Evolutionary conservation across 192 early-diverging fungal genomes (phyloP).

Genomic region (Rhizophagus prolifer): DNA sequence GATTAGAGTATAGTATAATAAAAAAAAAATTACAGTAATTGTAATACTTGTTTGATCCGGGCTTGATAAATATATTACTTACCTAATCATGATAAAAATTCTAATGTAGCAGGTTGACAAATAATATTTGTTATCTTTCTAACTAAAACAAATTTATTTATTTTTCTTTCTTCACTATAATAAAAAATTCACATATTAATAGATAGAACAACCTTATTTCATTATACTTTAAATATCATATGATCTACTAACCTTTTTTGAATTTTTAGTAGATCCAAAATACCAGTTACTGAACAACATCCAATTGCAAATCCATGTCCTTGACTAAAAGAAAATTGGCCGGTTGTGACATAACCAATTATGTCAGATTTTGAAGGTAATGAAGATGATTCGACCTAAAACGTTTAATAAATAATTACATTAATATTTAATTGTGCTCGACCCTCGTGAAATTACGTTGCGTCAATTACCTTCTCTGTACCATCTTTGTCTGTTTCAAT

Average conservation of each 20-base stretch:
- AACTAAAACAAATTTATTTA: conserved; percentile 22
- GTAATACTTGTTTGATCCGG: too few relatives aligned
- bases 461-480: not conserved
- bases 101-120: conserved; percentile 19
- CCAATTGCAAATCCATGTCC: conserved; percentile 67
- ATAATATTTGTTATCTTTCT: conserved; percentile 21
- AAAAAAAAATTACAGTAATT: too few relatives aligned
- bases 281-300: conserved; percentile 52
- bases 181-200: not conserved
- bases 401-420: not conserved
- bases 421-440: not conserved
- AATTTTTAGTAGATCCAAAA: conserved; percentile 44
- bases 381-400: conserved; percentile 36
- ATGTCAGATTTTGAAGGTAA: conserved; percentile 39
- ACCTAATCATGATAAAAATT: conserved; percentile 12
- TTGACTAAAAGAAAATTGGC: conserved; percentile 61
- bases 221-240: not conserved
- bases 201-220: not conserved
- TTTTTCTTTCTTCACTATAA: conserved; percentile 7
- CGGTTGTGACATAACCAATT: conserved; percentile 74
- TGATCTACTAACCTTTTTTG: conserved; percentile 35
- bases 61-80: too few relatives aligned
- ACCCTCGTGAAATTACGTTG: not conserved
- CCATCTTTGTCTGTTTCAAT: conserved; percentile 31
- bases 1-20: too few relatives aligned